Evolutionary conservation across 108 stramenopile genomes (phyloP).

Genomic region (Skeletonema menzelii): DNA sequence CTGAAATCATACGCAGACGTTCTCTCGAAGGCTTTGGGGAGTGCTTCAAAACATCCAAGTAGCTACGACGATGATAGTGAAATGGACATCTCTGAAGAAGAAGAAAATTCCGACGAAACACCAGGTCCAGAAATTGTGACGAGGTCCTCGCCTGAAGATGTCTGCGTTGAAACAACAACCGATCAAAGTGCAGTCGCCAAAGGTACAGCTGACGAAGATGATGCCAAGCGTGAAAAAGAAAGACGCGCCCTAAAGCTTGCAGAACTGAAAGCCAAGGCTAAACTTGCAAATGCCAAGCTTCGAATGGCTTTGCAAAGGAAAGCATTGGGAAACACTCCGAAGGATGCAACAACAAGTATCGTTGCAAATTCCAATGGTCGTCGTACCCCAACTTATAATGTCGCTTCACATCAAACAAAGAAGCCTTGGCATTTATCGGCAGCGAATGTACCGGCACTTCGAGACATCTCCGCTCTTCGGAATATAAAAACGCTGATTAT

Average conservation of each 20-base stretch:
- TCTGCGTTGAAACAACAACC: not conserved
- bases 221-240: conserved; percentile 16
- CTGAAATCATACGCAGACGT: conserved; percentile 31
- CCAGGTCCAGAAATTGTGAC: not conserved
- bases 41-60: not conserved
- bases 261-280: conserved; percentile 43
- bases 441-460: not conserved
- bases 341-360: not conserved
- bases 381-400: not conserved
- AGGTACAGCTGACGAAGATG: not conserved
- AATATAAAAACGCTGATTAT: conserved; percentile 12
- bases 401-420: not conserved
- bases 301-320: conserved; percentile 33
- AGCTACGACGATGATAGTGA: conserved; percentile 17
- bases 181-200: not conserved
- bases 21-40: conserved; percentile 10
- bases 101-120: not conserved
- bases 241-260: conserved; percentile 33
- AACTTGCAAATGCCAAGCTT: conserved; percentile 42
- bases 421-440: not conserved
- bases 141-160: not conserved
- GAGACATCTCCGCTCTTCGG: conserved; percentile 29
- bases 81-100: conserved; percentile 43
- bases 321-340: not conserved
- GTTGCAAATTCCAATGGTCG: not conserved